Conservation (phyloP, 2,329 filamentous ascomycete species). For the Cordyceps javanica region DNA sequence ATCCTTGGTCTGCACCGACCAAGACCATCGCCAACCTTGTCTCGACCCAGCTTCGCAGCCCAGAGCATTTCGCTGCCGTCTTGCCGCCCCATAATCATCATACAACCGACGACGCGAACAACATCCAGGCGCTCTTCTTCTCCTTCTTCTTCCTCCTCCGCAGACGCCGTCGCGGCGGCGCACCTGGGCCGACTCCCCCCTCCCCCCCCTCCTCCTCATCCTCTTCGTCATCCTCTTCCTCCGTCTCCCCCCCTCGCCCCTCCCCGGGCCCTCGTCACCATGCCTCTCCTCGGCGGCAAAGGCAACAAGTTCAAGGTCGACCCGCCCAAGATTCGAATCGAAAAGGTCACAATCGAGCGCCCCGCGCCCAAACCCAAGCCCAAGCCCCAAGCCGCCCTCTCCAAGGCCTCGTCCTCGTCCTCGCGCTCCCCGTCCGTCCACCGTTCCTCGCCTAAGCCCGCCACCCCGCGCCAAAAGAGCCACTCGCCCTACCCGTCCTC, state of each 20-base stretch:
- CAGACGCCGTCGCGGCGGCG: not conserved
- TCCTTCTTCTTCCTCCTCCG: too few relatives aligned
- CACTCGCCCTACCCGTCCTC: slow-evolving; percentile 36
- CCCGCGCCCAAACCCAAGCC: slow-evolving; percentile 31
- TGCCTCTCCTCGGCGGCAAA: slow-evolving; percentile 35
- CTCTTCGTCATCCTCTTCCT: not conserved
- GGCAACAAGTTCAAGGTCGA: slow-evolving; percentile 46
- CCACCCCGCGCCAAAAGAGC: slow-evolving; percentile 33
- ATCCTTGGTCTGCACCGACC: not conserved
- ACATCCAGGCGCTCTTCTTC: not conserved
- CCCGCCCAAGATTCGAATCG: slow-evolving; percentile 44
- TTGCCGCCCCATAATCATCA: not conserved
- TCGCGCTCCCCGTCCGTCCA: slow-evolving; percentile 29
- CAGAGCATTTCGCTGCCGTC: not conserved
- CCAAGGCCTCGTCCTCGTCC: slow-evolving; percentile 25
- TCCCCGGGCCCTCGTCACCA: too few relatives aligned
- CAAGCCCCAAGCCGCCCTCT: slow-evolving; percentile 25
- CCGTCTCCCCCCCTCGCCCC: not conserved
- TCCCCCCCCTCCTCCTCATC: not conserved
- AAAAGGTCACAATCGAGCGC: slow-evolving; percentile 42
- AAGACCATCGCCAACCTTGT: not conserved
- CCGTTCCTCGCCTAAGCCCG: slow-evolving; percentile 36
- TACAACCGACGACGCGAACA: not conserved
- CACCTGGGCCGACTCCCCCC: not conserved
- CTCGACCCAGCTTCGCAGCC: not conserved